phyloP scores from a whole-genome alignment of 805 yeast species.

The Candida arabinofermentans region DNA sequence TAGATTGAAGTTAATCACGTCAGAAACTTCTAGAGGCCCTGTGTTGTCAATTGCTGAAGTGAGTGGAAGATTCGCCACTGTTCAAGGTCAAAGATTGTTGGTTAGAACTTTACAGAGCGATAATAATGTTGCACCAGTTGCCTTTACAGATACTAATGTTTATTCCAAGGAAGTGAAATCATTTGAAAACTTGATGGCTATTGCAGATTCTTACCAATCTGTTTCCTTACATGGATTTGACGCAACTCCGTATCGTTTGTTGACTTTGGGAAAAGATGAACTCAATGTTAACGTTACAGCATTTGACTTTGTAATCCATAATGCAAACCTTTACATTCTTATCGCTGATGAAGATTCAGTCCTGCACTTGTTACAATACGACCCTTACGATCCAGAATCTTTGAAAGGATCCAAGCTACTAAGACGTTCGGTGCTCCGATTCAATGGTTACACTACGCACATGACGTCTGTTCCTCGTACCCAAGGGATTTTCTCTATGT shows the following conservation, averaged over 20 bases:
- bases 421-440: conserved; percentile 64
- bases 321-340: conserved; percentile 62
- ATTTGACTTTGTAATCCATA: conserved; percentile 73
- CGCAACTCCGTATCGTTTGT: conserved; percentile 90
- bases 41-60: conserved; percentile 73
- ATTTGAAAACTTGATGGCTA: conserved; percentile 72
- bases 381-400: conserved; percentile 87
- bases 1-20: conserved; percentile 66
- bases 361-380: conserved; percentile 75
- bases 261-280: conserved; percentile 71
- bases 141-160: conserved; percentile 83
- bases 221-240: conserved; percentile 85
- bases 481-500: conserved; percentile 27
- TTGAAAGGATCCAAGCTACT: conserved; percentile 73
- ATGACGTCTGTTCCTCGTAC: conserved; percentile 43
- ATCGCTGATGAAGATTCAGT: conserved; percentile 65
- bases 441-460: conserved; percentile 57
- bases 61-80: conserved; percentile 75
- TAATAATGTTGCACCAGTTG: conserved; percentile 85
- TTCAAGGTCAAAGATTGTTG: conserved; percentile 81
- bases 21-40: conserved; percentile 80
- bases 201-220: conserved; percentile 79
- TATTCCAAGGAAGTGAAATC: conserved; percentile 77
- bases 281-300: conserved; percentile 57
- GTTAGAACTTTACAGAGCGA: conserved; percentile 76